Conservation (phyloP, 208 protist genomes). For the Trypanosoma boissoni region DNA sequence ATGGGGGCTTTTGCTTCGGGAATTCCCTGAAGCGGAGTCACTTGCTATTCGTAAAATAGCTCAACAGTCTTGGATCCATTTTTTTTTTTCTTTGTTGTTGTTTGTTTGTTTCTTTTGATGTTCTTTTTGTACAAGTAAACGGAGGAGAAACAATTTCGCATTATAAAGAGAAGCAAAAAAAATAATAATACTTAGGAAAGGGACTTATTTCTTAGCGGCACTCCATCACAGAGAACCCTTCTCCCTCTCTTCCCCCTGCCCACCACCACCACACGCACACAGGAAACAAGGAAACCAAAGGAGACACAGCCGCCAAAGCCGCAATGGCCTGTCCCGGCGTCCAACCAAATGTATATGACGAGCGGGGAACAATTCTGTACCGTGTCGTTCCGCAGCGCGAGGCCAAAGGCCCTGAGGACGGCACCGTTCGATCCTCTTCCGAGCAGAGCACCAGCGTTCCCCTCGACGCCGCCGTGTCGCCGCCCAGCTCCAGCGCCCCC, state of each 20-base stretch:
- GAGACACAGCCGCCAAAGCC: neutral
- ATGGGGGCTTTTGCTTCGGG: too few relatives aligned
- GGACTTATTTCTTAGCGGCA: too few relatives aligned
- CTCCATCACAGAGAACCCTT: too few relatives aligned
- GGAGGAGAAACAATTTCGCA: neutral
- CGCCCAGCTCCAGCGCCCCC: neutral
- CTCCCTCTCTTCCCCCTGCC: too few relatives aligned
- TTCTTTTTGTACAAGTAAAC: constrained; percentile 1
- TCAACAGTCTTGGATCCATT: too few relatives aligned
- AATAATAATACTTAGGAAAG: too few relatives aligned
- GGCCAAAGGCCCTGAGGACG: neutral
- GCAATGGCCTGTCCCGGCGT: constrained; percentile 41
- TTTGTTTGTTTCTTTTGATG: too few relatives aligned
- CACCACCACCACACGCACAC: neutral
- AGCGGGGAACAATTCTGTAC: constrained; percentile 67
- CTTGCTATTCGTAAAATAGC: too few relatives aligned
- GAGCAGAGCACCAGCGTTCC: neutral
- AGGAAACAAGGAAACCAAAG: neutral
- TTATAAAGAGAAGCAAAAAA: too few relatives aligned
- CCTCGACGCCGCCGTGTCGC: constrained; percentile 2
- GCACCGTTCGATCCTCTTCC: neutral
- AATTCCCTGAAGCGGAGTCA: too few relatives aligned
- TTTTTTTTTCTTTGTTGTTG: too few relatives aligned
- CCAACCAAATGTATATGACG: constrained; percentile 57
- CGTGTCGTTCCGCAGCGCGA: constrained; percentile 33